Conservation (phyloP, 441 rosid species). For the Corymbia citriodora region DNA sequence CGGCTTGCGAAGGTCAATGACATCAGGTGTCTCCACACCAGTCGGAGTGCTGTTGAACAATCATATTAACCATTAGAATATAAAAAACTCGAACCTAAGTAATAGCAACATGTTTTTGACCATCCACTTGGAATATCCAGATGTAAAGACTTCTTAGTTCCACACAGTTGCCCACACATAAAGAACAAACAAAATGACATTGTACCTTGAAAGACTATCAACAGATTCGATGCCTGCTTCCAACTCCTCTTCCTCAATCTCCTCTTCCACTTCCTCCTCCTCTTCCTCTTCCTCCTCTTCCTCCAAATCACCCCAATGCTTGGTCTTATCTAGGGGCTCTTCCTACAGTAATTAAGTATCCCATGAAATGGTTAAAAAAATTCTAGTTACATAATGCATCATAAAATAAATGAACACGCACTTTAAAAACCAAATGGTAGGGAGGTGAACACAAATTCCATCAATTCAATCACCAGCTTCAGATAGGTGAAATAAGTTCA, state of each 20-base stretch:
- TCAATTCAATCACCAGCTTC: background rate
- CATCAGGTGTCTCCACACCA: conserved; percentile 99
- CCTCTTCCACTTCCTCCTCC: conserved; percentile 56
- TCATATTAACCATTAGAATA: background rate
- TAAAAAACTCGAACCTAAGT: background rate
- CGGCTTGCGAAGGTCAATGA: conserved; percentile 92
- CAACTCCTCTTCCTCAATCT: conserved; percentile 81
- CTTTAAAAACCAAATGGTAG: background rate
- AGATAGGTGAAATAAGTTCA: background rate
- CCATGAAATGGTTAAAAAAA: background rate
- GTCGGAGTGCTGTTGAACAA: conserved; percentile 73
- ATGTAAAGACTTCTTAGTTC: background rate
- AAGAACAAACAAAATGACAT: background rate
- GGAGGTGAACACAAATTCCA: background rate
- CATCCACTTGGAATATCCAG: background rate
- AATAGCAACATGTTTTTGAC: background rate
- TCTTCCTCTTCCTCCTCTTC: conserved; percentile 94
- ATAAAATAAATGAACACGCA: background rate
- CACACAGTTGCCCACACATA: background rate
- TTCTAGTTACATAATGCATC: background rate
- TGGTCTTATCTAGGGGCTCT: conserved; percentile 94
- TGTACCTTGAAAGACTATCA: conserved; percentile 87
- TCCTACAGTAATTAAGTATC: conserved; percentile 39
- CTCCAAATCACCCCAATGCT: conserved; percentile 99
- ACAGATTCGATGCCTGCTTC: conserved; percentile 92